Evolutionary conservation across 73 alveolate genomes (phyloP), one percentile per base, ranked within the genome.

Genomic region (Symbiodinium natans): DNA sequence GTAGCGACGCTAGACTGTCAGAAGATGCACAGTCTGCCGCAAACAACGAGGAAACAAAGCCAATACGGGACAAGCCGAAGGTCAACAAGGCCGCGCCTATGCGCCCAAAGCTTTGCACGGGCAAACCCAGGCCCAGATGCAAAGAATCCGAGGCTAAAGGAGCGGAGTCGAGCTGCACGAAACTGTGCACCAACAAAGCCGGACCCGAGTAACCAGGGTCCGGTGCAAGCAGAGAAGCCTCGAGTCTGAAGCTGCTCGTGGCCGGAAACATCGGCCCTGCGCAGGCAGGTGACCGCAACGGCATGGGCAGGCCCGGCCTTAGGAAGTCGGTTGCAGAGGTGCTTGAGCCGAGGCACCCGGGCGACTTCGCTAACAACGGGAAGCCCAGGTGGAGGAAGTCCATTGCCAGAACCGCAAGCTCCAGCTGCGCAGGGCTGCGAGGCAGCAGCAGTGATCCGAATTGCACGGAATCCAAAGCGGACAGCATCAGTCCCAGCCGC

Each of bases 61-160:
- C 90, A n/a, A 46, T 52, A 29, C 98, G 25, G 15, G 42, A 31
- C 98, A 92, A 31, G 41, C 98, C 98, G 21, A 74, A 33, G 59
- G 36, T 21, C 36, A 11, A 25, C 39, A 36, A 23, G 5, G 34
- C 25, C 19, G 34, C 8, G 31, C 77, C 95, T 27, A 43, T 4
- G 25, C 43, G 21, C 9, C 56, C 41, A 21, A n/a, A 33, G 36
- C 41, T 21, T 36, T 41, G 75, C 63, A 42, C 41, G 21, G 59
- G 31, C 11, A 21, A 9, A 39, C 17, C 21, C 17, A 82, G 77
- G 41, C 83, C 94, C 31, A 41, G 27, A 8, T 6, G 68, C 5
- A 48, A 33, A 86, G 36, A 33, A 29, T 56, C 83, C 38, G 41
- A 38, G 29, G 42, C n/a, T 29, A 41, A 39, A 11, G 80, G 38